Evolutionary conservation across 495 filamentous ascomycete genomes (phyloP), one percentile per base, ranked within the genome.

Genomic region (Usnea hakonensis): DNA sequence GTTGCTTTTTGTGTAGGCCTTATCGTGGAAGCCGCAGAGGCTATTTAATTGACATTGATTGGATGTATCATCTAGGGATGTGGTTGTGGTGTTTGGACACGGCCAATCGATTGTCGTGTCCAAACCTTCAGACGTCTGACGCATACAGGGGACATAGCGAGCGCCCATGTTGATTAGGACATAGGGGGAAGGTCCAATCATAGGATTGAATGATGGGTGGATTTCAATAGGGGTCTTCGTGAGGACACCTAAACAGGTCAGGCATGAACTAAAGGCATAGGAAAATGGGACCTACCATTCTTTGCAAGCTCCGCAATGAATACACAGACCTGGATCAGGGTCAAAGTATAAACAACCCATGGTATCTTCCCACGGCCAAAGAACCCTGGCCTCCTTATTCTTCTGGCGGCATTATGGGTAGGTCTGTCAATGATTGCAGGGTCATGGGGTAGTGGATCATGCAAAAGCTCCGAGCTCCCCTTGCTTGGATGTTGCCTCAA

Each of bases 101-200:
- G 83, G 85, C 79, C 87, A 95, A 13, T 64, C 61, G 53, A 87
- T 76, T 6, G 78, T 81, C 6, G 76, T 68, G 62, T 85, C 74
- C 67, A 91, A 86, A 14, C 94, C 75, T 5, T 81, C 80, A 26
- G 83, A 73, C 17, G 88, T 82, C 61, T 85, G 88, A 75, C 91
- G 91, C 94, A 98, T 98, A 73, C 94, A 98, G 8, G 93, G 90
- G 8, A 90, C 84, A 71, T 88, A 98, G 32, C 93, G 84, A 38
- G 93, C 90, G 62, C 94, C 94, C 91, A 97, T 95, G 70, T 94
- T 95, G 73, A 98, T 95, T 65, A 94, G 85, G 35, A 97, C 82
- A 66, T 89, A 90, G 5, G 87, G 81, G 3, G 91, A 95, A 4
- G 94, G 94, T 0, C 94, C 94, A 70, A 98, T 95, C 90, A 98